A percentile compares a stretch with the other conserved stretches of the same genome.
phyloP scores from a whole-genome alignment of 169 alveolate genomes.

The Cyclospora cayetanensis region DNA sequence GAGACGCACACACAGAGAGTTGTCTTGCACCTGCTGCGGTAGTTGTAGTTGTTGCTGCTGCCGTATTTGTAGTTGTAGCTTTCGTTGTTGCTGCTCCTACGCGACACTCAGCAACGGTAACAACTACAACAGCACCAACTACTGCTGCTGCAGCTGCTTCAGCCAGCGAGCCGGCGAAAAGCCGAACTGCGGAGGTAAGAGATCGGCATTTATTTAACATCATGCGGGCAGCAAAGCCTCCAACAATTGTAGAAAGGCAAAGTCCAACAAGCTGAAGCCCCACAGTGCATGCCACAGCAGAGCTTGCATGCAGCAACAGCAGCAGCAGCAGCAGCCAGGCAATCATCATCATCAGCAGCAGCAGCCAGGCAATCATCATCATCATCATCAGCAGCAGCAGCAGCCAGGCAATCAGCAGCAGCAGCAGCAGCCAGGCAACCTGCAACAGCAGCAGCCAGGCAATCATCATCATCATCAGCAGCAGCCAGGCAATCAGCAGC shows the following conservation, averaged over 20 bases:
- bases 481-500: too few relatives aligned
- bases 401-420: too few relatives aligned
- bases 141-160: slow-evolving; percentile 16
- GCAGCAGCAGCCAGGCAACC: too few relatives aligned
- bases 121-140: too few relatives aligned
- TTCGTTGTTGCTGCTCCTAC: not conserved
- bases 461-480: too few relatives aligned
- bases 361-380: not conserved
- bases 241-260: too few relatives aligned
- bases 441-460: too few relatives aligned
- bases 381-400: not conserved
- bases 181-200: too few relatives aligned
- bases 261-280: not conserved
- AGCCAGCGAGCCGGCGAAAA: not conserved
- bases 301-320: not conserved
- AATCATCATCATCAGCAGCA: slow-evolving; percentile 16
- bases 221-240: too few relatives aligned
- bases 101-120: too few relatives aligned
- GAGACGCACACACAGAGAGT: not conserved
- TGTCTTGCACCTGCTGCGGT: too few relatives aligned
- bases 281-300: not conserved
- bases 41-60: not conserved
- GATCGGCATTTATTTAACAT: too few relatives aligned
- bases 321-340: not conserved
- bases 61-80: not conserved